phyloP scores from a whole-genome alignment of 768 basidiomycete genomes.

The Suillus placidus region DNA sequence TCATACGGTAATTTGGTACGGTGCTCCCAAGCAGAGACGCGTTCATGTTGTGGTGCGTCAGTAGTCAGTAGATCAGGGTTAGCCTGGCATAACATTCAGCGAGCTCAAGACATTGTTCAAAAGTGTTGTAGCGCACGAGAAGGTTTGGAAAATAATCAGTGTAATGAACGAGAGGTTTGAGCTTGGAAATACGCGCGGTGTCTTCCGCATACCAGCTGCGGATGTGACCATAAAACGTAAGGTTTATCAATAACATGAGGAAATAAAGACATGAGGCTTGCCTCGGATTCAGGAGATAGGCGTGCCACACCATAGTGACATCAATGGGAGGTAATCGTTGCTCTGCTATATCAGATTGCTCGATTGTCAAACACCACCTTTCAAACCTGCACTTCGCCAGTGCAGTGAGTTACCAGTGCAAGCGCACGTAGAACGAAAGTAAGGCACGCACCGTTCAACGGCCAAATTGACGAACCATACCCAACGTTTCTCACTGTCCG shows the following conservation, averaged over 20 bases:
- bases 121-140: constrained; percentile 15
- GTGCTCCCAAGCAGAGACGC: constrained; percentile 11
- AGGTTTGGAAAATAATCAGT: constrained; percentile 14
- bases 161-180: constrained; percentile 5
- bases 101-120: neutral
- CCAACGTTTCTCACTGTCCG: constrained; percentile 38
- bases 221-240: neutral
- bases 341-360: constrained; percentile 5
- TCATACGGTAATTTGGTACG: constrained; percentile 25
- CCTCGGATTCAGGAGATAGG: constrained; percentile 43
- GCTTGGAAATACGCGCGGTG: neutral
- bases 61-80: constrained; percentile 7
- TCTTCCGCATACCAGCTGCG: constrained; percentile 32
- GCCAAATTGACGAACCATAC: constrained; percentile 42
- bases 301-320: constrained; percentile 45
- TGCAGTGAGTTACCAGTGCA: neutral
- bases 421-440: neutral
- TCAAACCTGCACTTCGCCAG: constrained; percentile 32
- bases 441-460: constrained; percentile 35
- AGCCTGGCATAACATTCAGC: neutral
- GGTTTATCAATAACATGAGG: neutral
- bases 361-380: constrained; percentile 33
- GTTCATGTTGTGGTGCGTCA: constrained; percentile 1
- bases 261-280: constrained; percentile 16
- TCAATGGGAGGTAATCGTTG: constrained; percentile 38